These are phyloP conservation scores for Oidiodendron maius DNA, from an alignment of 495 filamentous ascomycete species.

Conservation along the genomic window DNA sequence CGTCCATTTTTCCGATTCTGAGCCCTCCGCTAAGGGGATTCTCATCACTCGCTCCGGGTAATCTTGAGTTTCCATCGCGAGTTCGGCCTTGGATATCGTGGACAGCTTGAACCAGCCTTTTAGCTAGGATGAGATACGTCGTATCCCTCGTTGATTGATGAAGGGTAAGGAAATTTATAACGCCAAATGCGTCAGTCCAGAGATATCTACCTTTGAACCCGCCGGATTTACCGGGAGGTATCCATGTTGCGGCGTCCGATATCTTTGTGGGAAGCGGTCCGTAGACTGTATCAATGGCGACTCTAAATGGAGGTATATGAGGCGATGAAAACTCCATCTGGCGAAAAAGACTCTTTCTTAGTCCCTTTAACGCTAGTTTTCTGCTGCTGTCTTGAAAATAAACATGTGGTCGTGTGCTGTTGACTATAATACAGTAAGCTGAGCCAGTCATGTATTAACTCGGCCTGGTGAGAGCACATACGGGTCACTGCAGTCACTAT, in stretches of 20 bases:
- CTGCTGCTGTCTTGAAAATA: no score
- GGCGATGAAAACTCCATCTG: no score
- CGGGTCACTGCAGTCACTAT: no score
- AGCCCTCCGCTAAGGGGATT: constrained; percentile 55
- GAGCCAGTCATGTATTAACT: no score
- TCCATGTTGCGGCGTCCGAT: constrained; percentile 17
- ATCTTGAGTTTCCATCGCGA: constrained; percentile 39
- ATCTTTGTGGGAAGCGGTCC: constrained; percentile 26
- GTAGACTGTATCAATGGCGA: constrained; percentile 36
- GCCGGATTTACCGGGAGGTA: constrained; percentile 39
- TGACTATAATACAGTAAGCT: no score
- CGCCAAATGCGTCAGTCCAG: constrained; percentile 67
- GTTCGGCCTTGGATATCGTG: constrained; percentile 52
- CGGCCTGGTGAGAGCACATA: no score
- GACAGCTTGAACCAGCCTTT: constrained; percentile 44
- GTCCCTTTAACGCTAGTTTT: no score
- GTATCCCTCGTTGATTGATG: constrained; percentile 34
- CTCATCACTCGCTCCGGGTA: constrained; percentile 47
- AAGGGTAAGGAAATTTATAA: constrained; percentile 60
- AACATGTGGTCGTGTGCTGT: no score
- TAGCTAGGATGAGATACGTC: constrained; percentile 48
- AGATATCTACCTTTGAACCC: constrained; percentile 62
- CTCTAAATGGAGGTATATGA: no score
- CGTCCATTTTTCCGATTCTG: constrained; percentile 55
- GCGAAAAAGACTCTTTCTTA: no score